Evolutionary conservation across 2,329 filamentous ascomycete species (phyloP), one percentile per base, ranked within the genome.

Genomic region (Passalora sequoiae): DNA sequence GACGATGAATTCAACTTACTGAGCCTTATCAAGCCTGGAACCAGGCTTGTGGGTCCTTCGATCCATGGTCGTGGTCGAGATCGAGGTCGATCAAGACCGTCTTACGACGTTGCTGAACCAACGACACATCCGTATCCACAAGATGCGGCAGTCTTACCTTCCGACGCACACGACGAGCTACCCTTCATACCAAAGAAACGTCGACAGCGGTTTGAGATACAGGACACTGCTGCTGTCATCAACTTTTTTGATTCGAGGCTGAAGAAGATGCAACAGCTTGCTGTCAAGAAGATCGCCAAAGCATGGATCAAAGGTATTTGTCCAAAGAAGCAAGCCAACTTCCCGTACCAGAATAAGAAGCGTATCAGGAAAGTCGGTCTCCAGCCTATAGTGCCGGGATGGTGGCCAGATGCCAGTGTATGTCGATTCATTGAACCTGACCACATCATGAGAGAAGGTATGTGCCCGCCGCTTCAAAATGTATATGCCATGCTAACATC

Each of bases 231-330:
- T 3, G 35, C 36, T 22, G 48, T 55, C 29, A 36, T 25, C 5
- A 29, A 20, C 1, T 55, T 53, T 33, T 25, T 55, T 10, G 16
- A 13, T 16, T 45, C 29, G 21, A 37, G 48, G 29, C 31, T 55
- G 9, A 53, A 48, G 40, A 36, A 76, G 45, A 76, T 83, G 53
- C 83, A 88, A 56, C 84, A 89, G 55, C 75, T 78, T 1, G 77
- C 80, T 5, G 83, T 81, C 66, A 88, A 88, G 63, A 68, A 81
- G 19, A 80, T 88, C 40, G 80, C 80, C 24, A 89, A 88, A 61
- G 81, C 78, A 8, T 88, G 84, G 78, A 80, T 89, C 46, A 86
- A 86, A 58, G 73, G 78, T 1, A 78, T 88, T 2, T 83, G 85
- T 55, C 84, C 84, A 0, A 86, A 84, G 65, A 89, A 89, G 63